These are phyloP conservation scores for Lactarius quietus DNA, from an alignment of 768 basidiomycete species.

Conservation along the genomic window DNA sequence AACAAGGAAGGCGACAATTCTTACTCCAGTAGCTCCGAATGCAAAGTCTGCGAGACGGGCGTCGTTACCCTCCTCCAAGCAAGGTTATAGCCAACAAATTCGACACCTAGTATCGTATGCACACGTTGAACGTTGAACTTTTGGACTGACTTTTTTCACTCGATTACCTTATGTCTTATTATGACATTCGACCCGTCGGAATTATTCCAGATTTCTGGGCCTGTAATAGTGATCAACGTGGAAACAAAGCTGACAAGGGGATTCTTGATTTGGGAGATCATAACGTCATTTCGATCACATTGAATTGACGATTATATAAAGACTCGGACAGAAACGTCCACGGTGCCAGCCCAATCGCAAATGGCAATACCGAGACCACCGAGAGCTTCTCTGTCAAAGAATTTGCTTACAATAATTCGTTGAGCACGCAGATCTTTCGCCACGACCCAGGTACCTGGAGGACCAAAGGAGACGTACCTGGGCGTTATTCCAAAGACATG, in stretches of 20 bases:
- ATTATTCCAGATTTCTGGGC: slow-evolving; percentile 93
- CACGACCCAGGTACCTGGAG: slow-evolving; percentile 13
- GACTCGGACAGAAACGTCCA: slow-evolving; percentile 45
- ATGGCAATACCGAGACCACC: slow-evolving; percentile 95
- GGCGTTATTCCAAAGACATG: slow-evolving; percentile 94
- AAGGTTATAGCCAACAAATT: no score
- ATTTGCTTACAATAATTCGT: slow-evolving; percentile 96
- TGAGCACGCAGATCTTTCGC: slow-evolving; percentile 66
- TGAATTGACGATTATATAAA: slow-evolving; percentile 27
- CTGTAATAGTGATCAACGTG: slow-evolving; percentile 35
- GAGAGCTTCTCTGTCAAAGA: slow-evolving; percentile 93
- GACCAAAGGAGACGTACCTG: slow-evolving; percentile 48
- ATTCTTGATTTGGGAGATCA: slow-evolving; percentile 96
- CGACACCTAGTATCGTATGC: no score
- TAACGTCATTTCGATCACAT: slow-evolving; percentile 50
- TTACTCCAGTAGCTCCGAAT: no score
- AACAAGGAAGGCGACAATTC: no score
- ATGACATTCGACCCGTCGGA: slow-evolving; percentile 79
- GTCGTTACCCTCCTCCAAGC: no score
- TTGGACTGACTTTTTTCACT: no score
- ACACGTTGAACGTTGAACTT: no score
- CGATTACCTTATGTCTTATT: no score
- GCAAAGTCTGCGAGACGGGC: no score
- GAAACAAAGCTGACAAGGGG: slow-evolving; percentile 61
- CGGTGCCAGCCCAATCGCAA: slow-evolving; percentile 90